These are phyloP conservation scores for Marchantia polymorpha DNA, from an alignment of 225 moss, liverwort and hornwort genomes.

Conservation along the genomic window DNA sequence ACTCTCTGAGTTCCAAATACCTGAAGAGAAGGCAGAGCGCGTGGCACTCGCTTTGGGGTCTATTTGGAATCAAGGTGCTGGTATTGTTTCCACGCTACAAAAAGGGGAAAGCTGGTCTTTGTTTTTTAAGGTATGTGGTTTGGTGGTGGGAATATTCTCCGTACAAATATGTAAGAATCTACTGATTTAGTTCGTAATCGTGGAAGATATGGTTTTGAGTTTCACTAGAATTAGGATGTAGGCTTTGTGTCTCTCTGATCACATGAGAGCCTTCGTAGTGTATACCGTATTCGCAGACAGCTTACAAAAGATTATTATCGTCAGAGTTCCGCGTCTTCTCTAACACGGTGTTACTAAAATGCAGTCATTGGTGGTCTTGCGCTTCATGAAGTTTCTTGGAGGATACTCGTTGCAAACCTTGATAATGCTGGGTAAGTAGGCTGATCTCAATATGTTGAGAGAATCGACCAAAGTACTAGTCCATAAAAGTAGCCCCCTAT, in stretches of 20 bases:
- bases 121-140: slow-evolving; percentile 50
- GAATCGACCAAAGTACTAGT: too few species aligned
- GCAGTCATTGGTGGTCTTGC: slow-evolving; percentile 38
- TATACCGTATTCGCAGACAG: too few species aligned
- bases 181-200: too few species aligned
- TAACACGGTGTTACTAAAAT: not conserved
- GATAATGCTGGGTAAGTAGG: slow-evolving; percentile 33
- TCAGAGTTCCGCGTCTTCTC: too few species aligned
- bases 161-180: too few species aligned
- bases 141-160: too few species aligned
- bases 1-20: slow-evolving; percentile 47
- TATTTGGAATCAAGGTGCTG: slow-evolving; percentile 53
- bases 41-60: slow-evolving; percentile 43
- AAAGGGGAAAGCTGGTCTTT: slow-evolving; percentile 43
- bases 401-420: slow-evolving; percentile 57
- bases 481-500: too few species aligned
- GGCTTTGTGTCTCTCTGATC: too few species aligned
- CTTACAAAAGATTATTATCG: too few species aligned
- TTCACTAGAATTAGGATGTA: too few species aligned
- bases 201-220: too few species aligned
- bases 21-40: slow-evolving; percentile 45
- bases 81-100: slow-evolving; percentile 33
- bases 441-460: not conserved
- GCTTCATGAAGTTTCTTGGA: slow-evolving; percentile 59
- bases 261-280: too few species aligned